These are phyloP conservation scores for Panicum miliaceum DNA, from an alignment of 176 grass and related monocot species.

Conservation along the genomic window DNA sequence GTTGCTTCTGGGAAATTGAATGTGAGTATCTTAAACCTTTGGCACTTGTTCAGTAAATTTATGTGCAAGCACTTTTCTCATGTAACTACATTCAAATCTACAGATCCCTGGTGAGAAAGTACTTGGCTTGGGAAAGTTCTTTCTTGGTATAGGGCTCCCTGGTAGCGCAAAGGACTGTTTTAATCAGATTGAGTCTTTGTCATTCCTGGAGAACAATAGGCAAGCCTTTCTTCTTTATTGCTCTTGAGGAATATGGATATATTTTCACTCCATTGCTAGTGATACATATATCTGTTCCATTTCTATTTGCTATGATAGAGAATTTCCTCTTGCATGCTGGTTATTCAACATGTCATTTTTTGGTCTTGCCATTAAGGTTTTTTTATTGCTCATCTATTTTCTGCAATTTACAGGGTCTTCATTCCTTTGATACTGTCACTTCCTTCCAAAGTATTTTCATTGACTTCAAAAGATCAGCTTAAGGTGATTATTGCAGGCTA, in stretches of 20 bases:
- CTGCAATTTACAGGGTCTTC: constrained; percentile 62
- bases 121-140: constrained; percentile 85
- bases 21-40: constrained; percentile 46
- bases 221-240: constrained; percentile 36
- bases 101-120: constrained; percentile 91
- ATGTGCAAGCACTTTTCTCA: constrained; percentile 17
- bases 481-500: constrained; percentile 63
- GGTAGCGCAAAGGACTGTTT: constrained; percentile 76
- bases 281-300: neutral
- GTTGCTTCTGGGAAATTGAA: constrained; percentile 81
- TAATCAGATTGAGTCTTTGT: constrained; percentile 91
- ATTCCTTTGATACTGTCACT: constrained; percentile 90
- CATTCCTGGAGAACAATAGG: constrained; percentile 86
- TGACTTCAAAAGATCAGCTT: constrained; percentile 90
- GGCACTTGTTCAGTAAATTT: constrained; percentile 24
- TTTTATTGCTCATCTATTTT: constrained; percentile 36
- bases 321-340: neutral
- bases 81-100: constrained; percentile 38
- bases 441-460: constrained; percentile 84
- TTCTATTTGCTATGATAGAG: neutral
- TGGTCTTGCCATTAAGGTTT: neutral
- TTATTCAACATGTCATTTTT: constrained; percentile 12
- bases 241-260: constrained; percentile 7
- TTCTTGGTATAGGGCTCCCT: constrained; percentile 89
- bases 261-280: neutral